A percentile compares a stretch with the other conserved stretches of the same genome.
These are phyloP conservation scores for Mycena albidolilacea DNA, from an alignment of 768 basidiomycete genomes.

Conservation along the genomic window DNA sequence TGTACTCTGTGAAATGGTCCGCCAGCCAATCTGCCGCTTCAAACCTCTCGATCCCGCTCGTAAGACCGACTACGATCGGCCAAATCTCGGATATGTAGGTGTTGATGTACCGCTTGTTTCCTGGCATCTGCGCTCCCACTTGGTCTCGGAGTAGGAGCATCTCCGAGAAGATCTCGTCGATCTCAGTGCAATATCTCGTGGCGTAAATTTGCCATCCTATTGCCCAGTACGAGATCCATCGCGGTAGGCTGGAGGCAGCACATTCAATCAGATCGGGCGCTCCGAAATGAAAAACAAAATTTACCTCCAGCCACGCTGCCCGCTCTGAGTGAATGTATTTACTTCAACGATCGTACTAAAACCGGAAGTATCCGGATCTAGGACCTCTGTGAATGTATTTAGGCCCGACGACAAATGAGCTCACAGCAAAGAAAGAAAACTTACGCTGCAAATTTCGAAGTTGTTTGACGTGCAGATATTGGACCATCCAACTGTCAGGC, in stretches of 20 bases:
- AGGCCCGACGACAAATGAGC: neutral
- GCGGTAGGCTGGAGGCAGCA: slow-evolving; percentile 26
- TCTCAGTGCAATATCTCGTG: slow-evolving; percentile 32
- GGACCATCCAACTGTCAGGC: slow-evolving; percentile 28
- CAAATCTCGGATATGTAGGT: slow-evolving; percentile 16
- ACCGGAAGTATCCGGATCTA: slow-evolving; percentile 29
- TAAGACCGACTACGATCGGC: slow-evolving; percentile 17
- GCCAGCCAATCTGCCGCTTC: slow-evolving; percentile 16
- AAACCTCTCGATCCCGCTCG: slow-evolving; percentile 13
- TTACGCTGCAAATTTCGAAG: slow-evolving; percentile 32
- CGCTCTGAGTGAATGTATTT: slow-evolving; percentile 22
- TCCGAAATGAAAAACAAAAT: neutral
- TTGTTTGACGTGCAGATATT: slow-evolving; percentile 23
- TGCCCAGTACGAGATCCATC: slow-evolving; percentile 37
- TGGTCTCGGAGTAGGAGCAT: slow-evolving; percentile 23
- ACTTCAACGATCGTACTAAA: slow-evolving; percentile 31
- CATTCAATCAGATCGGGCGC: neutral
- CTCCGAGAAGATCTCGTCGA: slow-evolving; percentile 32
- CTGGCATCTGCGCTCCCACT: slow-evolving; percentile 31
- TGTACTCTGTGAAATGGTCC: slow-evolving; percentile 24
- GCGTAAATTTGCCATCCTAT: slow-evolving; percentile 39
- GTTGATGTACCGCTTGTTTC: slow-evolving; percentile 31
- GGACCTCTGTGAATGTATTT: slow-evolving; percentile 22
- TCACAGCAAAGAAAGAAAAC: neutral
- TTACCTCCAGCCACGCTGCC: slow-evolving; percentile 25